A percentile compares a stretch with the other conserved stretches of the same genome.
Conservation (phyloP, 2,329 filamentous ascomycete species). For the Pseudocercospora vitis region DNA sequence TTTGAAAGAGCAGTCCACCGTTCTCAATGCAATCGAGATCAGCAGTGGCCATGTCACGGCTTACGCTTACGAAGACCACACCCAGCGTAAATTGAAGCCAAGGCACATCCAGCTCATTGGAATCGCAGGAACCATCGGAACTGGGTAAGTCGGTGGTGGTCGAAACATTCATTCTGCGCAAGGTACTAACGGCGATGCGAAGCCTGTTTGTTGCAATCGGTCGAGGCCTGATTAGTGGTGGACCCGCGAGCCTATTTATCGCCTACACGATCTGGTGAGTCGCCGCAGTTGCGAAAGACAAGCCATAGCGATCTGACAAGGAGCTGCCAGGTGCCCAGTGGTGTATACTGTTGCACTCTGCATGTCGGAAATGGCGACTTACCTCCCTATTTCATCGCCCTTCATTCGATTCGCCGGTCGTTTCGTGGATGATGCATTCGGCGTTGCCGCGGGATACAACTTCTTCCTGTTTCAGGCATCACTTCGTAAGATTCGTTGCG, state of each 20-base stretch:
- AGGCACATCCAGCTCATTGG: slow-evolving; percentile 51
- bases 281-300: too few relatives aligned
- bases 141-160: slow-evolving; percentile 40
- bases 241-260: slow-evolving; percentile 48
- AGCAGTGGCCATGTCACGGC: background rate
- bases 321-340: slow-evolving; percentile 26
- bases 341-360: slow-evolving; percentile 32
- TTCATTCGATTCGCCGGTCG: slow-evolving; percentile 76
- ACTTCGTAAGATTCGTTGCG: slow-evolving; percentile 14
- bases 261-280: slow-evolving; percentile 47
- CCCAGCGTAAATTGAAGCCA: slow-evolving; percentile 47
- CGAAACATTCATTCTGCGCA: too few relatives aligned
- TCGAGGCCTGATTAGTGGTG: slow-evolving; percentile 47
- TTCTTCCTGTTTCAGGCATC: slow-evolving; percentile 36
- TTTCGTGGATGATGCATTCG: slow-evolving; percentile 72
- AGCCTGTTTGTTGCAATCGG: slow-evolving; percentile 50
- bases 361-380: slow-evolving; percentile 76
- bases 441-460: slow-evolving; percentile 41
- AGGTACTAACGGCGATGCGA: too few relatives aligned
- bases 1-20: background rate
- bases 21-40: background rate
- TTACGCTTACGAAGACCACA: slow-evolving; percentile 28
- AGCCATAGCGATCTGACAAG: too few relatives aligned
- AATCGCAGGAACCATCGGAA: slow-evolving; percentile 47
- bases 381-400: slow-evolving; percentile 72